Evolutionary conservation across 2,329 filamentous ascomycete genomes (phyloP).

Genomic region (Phialemoniopsis sp.): DNA sequence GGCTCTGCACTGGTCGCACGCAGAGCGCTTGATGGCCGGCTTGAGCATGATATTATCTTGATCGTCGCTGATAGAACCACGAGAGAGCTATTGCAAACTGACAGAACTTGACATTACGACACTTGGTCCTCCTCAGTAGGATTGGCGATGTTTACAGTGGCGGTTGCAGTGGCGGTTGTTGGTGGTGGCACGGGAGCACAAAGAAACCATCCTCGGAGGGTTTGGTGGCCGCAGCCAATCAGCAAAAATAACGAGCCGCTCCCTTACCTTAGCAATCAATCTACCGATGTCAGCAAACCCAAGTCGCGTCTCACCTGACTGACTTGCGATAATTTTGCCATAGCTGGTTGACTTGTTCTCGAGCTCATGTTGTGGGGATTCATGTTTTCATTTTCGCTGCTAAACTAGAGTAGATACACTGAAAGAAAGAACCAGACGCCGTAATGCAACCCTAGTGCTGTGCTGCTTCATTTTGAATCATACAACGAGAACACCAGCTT

Average conservation of each 20-base stretch:
- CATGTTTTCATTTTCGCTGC: background rate
- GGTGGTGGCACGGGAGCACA: background rate
- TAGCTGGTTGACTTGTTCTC: no score
- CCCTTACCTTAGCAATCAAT: background rate
- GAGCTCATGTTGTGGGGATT: no score
- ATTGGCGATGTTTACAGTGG: no score
- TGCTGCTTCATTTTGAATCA: background rate
- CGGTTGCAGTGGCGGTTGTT: no score
- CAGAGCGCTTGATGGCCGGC: slow-evolving; percentile 11
- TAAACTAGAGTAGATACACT: background rate
- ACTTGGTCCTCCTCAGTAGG: background rate
- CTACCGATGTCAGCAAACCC: background rate
- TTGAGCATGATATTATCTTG: slow-evolving; percentile 1
- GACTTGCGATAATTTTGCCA: no score
- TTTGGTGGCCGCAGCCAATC: slow-evolving; percentile 3
- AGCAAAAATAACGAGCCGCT: slow-evolving; percentile 4
- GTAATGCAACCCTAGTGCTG: background rate
- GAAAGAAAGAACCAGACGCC: no score
- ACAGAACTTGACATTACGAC: background rate
- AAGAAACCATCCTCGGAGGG: slow-evolving; percentile 3
- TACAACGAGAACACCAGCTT: slow-evolving; percentile 4
- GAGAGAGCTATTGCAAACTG: background rate
- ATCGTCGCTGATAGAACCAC: background rate
- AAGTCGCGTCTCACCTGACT: background rate
- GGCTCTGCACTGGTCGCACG: slow-evolving; percentile 16